Evolutionary conservation across 495 filamentous ascomycete genomes (phyloP), one percentile per base, ranked within the genome.

Genomic region (Haplographium delicatum): DNA sequence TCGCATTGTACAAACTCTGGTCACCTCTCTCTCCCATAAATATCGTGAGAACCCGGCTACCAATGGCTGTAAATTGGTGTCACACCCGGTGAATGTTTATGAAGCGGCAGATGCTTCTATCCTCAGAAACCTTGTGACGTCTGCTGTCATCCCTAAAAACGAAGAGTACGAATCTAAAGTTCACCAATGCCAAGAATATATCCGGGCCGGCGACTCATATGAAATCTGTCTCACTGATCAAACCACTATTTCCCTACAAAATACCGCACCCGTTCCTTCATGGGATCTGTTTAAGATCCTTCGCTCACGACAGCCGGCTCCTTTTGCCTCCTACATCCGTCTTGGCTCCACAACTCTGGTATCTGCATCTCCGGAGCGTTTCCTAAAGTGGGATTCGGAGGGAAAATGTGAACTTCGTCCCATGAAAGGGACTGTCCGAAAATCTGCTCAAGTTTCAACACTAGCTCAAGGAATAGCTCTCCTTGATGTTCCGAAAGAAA

Each of bases 381-480:
- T 96, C 67, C 77, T 96, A 6, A 76, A 75, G 49, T 93, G 84
- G 82, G 19, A 16, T 8, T 4, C 18, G 27, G 54, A 60, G 4
- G 79, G 77, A 0, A 56, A 58, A 7, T 84, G 80, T 58, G 74
- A 82, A 51, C 82, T 89, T 61, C 73, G 84, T 18, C 93, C 93
- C 1, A 98, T 98, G 76, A 98, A 98, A 70, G 93, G 93, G 22
- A 98, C 93, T 0, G 88, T 96, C 28, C 79, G 79, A 43, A 95
- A 93, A 61, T 75, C 77, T 0, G 63, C 72, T 25, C 65, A 65
- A 13, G 69, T 72, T 0, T 42, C 65, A 0, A 91, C 85, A 1
- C 69, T 83, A 34, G 76, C 71, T 10, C 72, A 84, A 55, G 91
- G 91, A 11, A 80, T 78, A 31, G 64, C 65, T 31, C 78, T 90